Evolutionary conservation across 345 rosid species (phyloP), one percentile per base, ranked within the genome.

Genomic region (Trapa incisa): DNA sequence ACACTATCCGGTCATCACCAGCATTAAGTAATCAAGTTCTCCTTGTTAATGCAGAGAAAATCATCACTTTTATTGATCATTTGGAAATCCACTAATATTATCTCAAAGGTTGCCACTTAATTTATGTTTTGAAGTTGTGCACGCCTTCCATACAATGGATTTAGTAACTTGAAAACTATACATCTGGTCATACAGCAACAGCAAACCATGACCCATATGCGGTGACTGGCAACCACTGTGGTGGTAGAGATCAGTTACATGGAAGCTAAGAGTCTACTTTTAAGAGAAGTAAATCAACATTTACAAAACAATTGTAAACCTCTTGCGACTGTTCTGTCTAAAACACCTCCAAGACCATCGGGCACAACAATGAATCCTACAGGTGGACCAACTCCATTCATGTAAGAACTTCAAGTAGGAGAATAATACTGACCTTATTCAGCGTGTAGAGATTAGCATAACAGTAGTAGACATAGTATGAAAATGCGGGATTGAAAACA

Each of bases 381-480:
- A 11, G 29, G 60, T 45, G 2, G 48, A 45, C 47, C 37, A 58
- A 33, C 37, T 58, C 38, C 38, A 9, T 7, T 8, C 15, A 11
- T 22, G 29, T 33, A 58, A 58, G 62, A 38, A 33, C 14, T 47
- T 37, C 32, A 47, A 32, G 7, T 42, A 47, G 39, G 63, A 50
- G 45, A 50, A 45, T 33, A 12, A 17, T 16, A 71, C 70, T 17
- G 60, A 91, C 99, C 98, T 95, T 95, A 74, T 95, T 95, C 80
- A 95, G 75, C 2, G 90, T 86, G 81, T 91, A 85, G 63, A 95
- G 89, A 77, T 95, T 95, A 65, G 98, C 96, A 61, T 95, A 95
- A 72, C 98, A 95, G 74, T 95, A 95, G 75, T 95, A 91, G 14
- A 72, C 92, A 75, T 95, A 95, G 78, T 95, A 95, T 7, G 99